Evolutionary conservation across 371 early-diverging fungal species (phyloP), one percentile per base, ranked within the genome.

Genomic region (Lichtheimia corymbifera): DNA sequence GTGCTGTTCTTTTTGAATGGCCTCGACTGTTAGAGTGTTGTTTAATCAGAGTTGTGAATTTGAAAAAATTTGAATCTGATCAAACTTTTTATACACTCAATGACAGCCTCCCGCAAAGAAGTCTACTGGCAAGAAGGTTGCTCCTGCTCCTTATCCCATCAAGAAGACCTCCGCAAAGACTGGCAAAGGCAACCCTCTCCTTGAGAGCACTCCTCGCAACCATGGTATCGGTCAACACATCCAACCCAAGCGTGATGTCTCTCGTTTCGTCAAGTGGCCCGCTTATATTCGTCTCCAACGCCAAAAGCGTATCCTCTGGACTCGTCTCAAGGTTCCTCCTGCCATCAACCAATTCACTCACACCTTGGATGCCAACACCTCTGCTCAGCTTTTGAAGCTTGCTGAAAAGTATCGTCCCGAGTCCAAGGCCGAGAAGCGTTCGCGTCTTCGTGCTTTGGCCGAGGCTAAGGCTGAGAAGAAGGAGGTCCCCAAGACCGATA

Each of bases 261-360:
- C 95, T 68, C 95, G 97, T 78, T 97, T 93, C 79, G 93, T 96
- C 79, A 95, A 95, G 83, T 97, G 97, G 97, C 98, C 99, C 72
- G 87, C 91, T 67, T 98, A 98, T 76, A 92, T 97, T 65, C 93
- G 93, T 62, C 92, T 97, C 55, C 97, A 97, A 86, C 93, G 97
- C 73, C 98, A 98, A 84, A 91, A 92, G 85, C 89, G 89, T 82
- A 94, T 99, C 82, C 84, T 99, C 62, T 90, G 90, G 81, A 93
- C 93, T 86, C 96, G 99, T 81, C 86, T 99, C 65, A 98, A 98
- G 93, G 99, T 99, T 45, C 99, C 99, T 64, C 99, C 99, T 43
- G 92, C 99, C 61, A 90, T 99, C 86, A 97, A 99, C 91, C 99
- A 99, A 88, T 99, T 99, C 91, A 91, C 93, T 72, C 90, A 95